Percentiles rank a stretch among this genome's conserved stretches.
Conservation (phyloP, 768 basidiomycete species). For the Russula olivacea region DNA sequence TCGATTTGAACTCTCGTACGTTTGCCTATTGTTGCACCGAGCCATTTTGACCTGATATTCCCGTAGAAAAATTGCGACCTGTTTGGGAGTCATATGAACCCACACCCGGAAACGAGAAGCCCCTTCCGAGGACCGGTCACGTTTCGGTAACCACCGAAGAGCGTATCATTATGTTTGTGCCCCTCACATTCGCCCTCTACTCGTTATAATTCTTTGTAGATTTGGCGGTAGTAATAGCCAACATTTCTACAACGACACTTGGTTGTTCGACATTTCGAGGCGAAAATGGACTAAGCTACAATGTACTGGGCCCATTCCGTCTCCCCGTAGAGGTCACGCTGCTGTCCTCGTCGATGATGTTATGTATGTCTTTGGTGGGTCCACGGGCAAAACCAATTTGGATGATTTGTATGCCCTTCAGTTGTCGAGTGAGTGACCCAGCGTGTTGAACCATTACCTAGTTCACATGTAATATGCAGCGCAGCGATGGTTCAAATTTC, state of each 20-base stretch:
- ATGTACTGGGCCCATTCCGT: constrained; percentile 95
- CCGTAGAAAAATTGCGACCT: constrained; percentile 49
- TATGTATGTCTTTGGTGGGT: constrained; percentile 85
- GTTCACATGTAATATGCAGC: too few species aligned
- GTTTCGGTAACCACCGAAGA: constrained; percentile 77
- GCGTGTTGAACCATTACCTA: too few species aligned
- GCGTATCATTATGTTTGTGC: constrained; percentile 23
- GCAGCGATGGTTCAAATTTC: too few species aligned
- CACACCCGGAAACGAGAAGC: constrained; percentile 46
- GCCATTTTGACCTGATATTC: constrained; percentile 9
- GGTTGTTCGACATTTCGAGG: too few species aligned
- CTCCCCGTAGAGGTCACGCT: constrained; percentile 92
- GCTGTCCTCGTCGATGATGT: constrained; percentile 98
- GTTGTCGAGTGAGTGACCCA: too few species aligned
- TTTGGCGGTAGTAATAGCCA: too few species aligned
- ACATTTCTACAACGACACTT: too few species aligned
- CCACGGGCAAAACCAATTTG: too few species aligned
- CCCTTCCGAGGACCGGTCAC: constrained; percentile 82
- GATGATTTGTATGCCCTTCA: too few species aligned
- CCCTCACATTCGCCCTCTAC: constrained; percentile 12
- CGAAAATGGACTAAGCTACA: constrained; percentile 76
- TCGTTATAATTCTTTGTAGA: constrained; percentile 36
- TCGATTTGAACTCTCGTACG: constrained; percentile 88
- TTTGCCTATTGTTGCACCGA: constrained; percentile 6
- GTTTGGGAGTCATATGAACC: constrained; percentile 62